A percentile compares a stretch with the other conserved stretches of the same genome.
Evolutionary conservation across 805 yeast genomes (phyloP).

Genomic region (Isabelozyma heimii): DNA sequence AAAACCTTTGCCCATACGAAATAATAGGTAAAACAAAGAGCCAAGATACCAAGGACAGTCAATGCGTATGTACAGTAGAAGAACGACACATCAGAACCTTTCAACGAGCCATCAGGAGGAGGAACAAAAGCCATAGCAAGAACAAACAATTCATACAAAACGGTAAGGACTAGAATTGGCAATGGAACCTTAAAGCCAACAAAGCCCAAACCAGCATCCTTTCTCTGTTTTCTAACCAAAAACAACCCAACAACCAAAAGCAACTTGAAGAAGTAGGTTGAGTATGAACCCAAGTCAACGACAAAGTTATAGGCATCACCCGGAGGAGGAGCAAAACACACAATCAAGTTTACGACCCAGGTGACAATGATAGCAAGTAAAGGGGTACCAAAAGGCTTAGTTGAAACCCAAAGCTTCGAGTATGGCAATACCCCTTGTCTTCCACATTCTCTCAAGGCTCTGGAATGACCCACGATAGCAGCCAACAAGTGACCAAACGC

Average conservation of each 20-base stretch:
- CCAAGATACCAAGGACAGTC: slow-evolving; percentile 31
- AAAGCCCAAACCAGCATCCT: slow-evolving; percentile 28
- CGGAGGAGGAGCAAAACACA: slow-evolving; percentile 31
- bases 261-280: slow-evolving; percentile 24
- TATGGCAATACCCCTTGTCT: slow-evolving; percentile 32
- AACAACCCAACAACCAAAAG: slow-evolving; percentile 24
- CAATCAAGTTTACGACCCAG: slow-evolving; percentile 22
- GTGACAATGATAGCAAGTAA: slow-evolving; percentile 21
- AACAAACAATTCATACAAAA: slow-evolving; percentile 35
- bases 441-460: slow-evolving; percentile 31
- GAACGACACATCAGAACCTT: slow-evolving; percentile 41
- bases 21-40: slow-evolving; percentile 31
- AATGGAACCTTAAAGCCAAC: slow-evolving; percentile 31
- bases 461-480: slow-evolving; percentile 25
- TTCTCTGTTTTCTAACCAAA: slow-evolving; percentile 27
- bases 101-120: slow-evolving; percentile 34
- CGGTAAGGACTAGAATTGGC: slow-evolving; percentile 28
- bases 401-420: slow-evolving; percentile 24
- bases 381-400: slow-evolving; percentile 31
- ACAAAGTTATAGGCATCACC: slow-evolving; percentile 34
- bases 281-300: slow-evolving; percentile 28
- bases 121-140: slow-evolving; percentile 43
- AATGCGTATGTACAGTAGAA: slow-evolving; percentile 43
- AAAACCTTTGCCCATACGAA: slow-evolving; percentile 33
- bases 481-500: slow-evolving; percentile 30